phyloP scores from a whole-genome alignment of 2,329 filamentous ascomycete genomes.

The Westerdykella sp. region DNA sequence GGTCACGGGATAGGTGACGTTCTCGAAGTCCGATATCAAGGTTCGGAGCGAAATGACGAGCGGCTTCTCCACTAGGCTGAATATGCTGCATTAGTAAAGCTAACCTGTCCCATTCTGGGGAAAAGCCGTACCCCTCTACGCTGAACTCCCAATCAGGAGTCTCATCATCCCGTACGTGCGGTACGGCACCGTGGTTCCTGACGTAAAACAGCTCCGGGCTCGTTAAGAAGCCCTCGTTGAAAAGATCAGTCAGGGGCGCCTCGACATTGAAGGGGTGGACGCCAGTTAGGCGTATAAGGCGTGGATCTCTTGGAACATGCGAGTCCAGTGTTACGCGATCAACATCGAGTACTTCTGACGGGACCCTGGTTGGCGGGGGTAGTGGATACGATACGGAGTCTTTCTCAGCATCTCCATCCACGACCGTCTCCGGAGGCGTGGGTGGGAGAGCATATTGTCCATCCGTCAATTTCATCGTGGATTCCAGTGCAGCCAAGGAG shows the following conservation, averaged over 20 bases:
- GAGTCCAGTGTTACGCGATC: constrained; percentile 78
- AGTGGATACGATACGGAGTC: constrained; percentile 50
- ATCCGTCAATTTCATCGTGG: no score
- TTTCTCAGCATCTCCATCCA: constrained; percentile 18
- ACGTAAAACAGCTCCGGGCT: constrained; percentile 87
- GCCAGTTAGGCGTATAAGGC: constrained; percentile 80
- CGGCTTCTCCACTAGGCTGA: constrained; percentile 67
- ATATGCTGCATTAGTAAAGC: constrained; percentile 4
- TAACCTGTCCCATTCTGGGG: constrained; percentile 1
- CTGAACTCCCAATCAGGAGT: constrained; percentile 75
- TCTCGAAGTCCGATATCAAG: constrained; percentile 67
- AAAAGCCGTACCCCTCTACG: constrained; percentile 57
- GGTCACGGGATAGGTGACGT: constrained; percentile 79
- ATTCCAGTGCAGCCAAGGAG: no score
- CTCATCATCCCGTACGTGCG: constrained; percentile 64
- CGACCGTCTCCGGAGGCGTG: constrained; percentile 31
- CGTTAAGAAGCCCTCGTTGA: constrained; percentile 76
- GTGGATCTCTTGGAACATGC: constrained; percentile 72
- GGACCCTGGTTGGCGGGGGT: constrained; percentile 56
- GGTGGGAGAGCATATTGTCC: constrained; percentile 17
- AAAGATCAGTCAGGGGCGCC: constrained; percentile 71
- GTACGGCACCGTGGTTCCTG: constrained; percentile 80
- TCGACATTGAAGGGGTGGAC: constrained; percentile 90
- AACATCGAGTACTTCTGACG: constrained; percentile 60
- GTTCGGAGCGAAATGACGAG: constrained; percentile 65